Percentiles rank a stretch among this genome's conserved stretches.
Conservation (phyloP, 768 basidiomycete genomes). For the Leucosporidium yakuticum region DNA sequence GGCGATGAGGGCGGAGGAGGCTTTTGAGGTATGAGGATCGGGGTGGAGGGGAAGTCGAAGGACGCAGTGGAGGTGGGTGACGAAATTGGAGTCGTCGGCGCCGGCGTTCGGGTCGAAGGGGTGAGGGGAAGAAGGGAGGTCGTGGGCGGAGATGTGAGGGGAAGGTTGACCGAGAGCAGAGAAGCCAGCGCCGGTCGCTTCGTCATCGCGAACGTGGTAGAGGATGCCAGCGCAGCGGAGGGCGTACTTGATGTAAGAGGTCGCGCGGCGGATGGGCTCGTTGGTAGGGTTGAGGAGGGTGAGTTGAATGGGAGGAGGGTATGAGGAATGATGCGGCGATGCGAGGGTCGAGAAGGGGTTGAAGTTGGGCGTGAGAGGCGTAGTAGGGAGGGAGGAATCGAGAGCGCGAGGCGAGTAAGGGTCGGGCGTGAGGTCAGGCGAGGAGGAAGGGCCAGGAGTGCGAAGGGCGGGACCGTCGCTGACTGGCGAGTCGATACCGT, state of each 20-base stretch:
- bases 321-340: background rate
- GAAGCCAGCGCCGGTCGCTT: slow-evolving; percentile 3
- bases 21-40: slow-evolving; percentile 5
- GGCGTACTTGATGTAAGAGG: slow-evolving; percentile 42
- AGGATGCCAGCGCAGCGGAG: slow-evolving; percentile 40
- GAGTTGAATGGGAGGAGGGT: slow-evolving; percentile 29
- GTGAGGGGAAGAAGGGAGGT: slow-evolving; percentile 4
- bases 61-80: slow-evolving; percentile 29
- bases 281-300: slow-evolving; percentile 38
- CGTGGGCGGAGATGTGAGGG: slow-evolving; percentile 10
- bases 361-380: background rate
- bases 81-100: slow-evolving; percentile 8
- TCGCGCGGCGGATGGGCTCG: slow-evolving; percentile 36
- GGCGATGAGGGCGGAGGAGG: slow-evolving; percentile 26
- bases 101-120: background rate
- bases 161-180: slow-evolving; percentile 3
- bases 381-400: background rate
- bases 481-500: too few species aligned
- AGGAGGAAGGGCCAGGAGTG: slow-evolving; percentile 5
- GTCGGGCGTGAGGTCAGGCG: slow-evolving; percentile 2
- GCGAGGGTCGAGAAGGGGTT: too few species aligned
- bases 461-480: background rate
- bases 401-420: background rate
- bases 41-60: slow-evolving; percentile 2
- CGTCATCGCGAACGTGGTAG: slow-evolving; percentile 37